Evolutionary conservation across 2,329 filamentous ascomycete species (phyloP), one percentile per base, ranked within the genome.

Genomic region (Tolypocladium ovalisporum): DNA sequence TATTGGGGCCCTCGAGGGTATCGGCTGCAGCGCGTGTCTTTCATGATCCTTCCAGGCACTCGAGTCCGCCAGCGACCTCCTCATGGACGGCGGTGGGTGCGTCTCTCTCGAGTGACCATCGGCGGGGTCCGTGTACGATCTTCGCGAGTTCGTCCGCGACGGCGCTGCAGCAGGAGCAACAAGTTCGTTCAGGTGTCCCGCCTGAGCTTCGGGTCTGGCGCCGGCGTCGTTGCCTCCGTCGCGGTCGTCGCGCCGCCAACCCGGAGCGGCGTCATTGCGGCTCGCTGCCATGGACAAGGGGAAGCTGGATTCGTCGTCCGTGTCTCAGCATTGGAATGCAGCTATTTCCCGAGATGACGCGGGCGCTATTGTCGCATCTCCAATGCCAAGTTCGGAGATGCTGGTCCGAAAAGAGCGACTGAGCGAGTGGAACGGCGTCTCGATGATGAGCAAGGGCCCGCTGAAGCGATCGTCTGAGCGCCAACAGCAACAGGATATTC

Each of bases 221-320:
- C 17, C 12, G 36, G 34, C 15, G 19, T 35, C 27, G 54, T 34
- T n/a, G n/a, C n/a, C n/a, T 29, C 56, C 56, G 57, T 60, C 44
- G 52, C 55, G 32, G 39, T 55, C 51, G 49, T 58, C 57, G 58
- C 57, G 58, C 36, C 55, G 51, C 22, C 47, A 19, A n/a, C 47
- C 29, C 47, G 47, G 29, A 12, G 60, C 61, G 57, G 61, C 59
- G 56, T 66, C 61, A 56, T 63, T 62, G 53, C 60, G 65, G 62
- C 66, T 62, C 36, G 62, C 62, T 59, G 64, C 62, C 68, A 71
- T 71, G 54, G 22, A 63, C 56, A 55, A 44, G 56, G 57, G 54
- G 61, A 56, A 44, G 35, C 29, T 15, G 24, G n/a, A 51, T 27
- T 36, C 24, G 47, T 34, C 40, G 29, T 47, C 9, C 35, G 53